Percentiles rank a stretch among this genome's conserved stretches.
Conservation (phyloP, 108 stramenopile genomes). For the Skeletonema marinoi region DNA sequence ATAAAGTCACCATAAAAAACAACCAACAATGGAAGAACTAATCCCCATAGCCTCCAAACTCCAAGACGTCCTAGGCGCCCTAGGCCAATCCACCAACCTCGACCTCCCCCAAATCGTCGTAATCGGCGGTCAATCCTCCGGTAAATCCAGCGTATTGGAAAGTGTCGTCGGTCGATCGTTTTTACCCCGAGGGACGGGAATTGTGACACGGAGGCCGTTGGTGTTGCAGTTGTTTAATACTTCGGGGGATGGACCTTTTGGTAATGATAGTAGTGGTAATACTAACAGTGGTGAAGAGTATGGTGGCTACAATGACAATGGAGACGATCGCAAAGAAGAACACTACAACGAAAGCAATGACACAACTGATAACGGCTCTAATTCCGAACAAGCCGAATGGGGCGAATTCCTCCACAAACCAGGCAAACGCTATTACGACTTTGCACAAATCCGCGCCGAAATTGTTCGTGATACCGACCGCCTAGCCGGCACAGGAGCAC, state of each 20-base stretch:
- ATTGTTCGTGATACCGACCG: conserved; percentile 95
- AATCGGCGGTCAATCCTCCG: conserved; percentile 93
- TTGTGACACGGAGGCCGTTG: conserved; percentile 96
- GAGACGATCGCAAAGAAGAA: conserved; percentile 14
- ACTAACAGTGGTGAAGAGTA: conserved; percentile 28
- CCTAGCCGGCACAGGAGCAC: conserved; percentile 69
- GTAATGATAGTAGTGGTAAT: neutral
- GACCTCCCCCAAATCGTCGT: conserved; percentile 99
- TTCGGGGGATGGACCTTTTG: conserved; percentile 6
- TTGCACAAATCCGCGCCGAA: conserved; percentile 90
- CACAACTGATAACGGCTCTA: conserved; percentile 5
- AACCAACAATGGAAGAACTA: conserved; percentile 88
- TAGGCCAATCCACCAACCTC: conserved; percentile 87
- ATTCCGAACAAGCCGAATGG: conserved; percentile 62
- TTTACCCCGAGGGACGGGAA: conserved; percentile 96
- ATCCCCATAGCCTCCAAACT: conserved; percentile 98
- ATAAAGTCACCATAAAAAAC: too few relatives aligned
- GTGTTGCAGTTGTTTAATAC: conserved; percentile 91
- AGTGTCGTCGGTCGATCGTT: conserved; percentile 93
- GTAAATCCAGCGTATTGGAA: conserved; percentile 97
- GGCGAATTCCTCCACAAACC: conserved; percentile 97
- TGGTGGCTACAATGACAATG: conserved; percentile 17
- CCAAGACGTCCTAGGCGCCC: conserved; percentile 97
- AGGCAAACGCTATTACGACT: conserved; percentile 84
- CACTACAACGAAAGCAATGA: neutral